Evolutionary conservation across 78 protist genomes (phyloP), one percentile per base, ranked within the genome.

Genomic region (Polysphondylium violaceum): DNA sequence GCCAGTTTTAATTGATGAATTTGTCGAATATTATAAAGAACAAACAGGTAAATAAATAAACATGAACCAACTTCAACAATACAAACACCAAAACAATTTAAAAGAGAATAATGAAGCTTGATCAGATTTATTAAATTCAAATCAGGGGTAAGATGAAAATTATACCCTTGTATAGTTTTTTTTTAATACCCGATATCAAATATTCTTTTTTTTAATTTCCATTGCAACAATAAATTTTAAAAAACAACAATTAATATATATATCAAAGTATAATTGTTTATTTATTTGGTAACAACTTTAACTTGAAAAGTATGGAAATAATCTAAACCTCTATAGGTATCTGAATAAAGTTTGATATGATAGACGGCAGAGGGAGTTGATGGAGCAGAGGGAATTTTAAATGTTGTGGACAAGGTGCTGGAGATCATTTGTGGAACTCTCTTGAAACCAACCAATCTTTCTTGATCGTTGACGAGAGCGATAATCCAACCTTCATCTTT

Each of bases 401-500:
- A 56, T 44, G 43, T 55, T 16, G 73, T 19, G n/a, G 79, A 51
- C 27, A 69, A 21, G 14, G 76, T 25, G 31, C 61, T 50, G 25
- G 64, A 41, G 21, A 47, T 40, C 81, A 83, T 67, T 59, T 69
- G 81, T 12, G 77, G 65, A 9, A 83, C 33, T 53, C 75, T 83
- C 75, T 83, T 83, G 27, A 83, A 58, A 35, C 81, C 91, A 41
- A 83, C 11, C 27, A 83, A 41, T 56, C 69, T 31, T 59, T 83
- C 91, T 25, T 83, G 38, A 5, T 83, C 79, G 44, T 83, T 19
- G 5, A 79, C 69, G 17, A 83, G 23, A 17, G 55, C 69, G 16
- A 83, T n/a, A 43, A 83, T 69, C 91, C 91, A 83, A 83, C 91
- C 93, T 65, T 89, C 94, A 43, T 89, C 59, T 50, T 89, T 89